Evolutionary conservation across 495 filamentous ascomycete species (phyloP), one percentile per base, ranked within the genome.

Genomic region (Hypoxylon lienhwacheense): DNA sequence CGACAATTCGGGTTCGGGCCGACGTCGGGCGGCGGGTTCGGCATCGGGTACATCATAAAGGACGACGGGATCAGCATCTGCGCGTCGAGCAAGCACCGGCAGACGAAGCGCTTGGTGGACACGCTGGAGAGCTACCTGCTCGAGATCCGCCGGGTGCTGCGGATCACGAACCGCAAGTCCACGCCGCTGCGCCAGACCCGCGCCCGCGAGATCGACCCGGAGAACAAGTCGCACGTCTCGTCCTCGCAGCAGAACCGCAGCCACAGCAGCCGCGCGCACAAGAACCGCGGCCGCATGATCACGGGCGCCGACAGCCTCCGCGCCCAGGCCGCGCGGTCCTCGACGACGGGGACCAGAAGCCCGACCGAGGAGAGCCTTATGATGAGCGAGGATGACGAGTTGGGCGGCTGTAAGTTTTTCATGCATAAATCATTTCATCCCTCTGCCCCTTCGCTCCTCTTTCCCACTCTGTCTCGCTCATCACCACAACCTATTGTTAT

Each of bases 11-110:
- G 93, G 7, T 98, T 98, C 70, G 93, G 93, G 0, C 93, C 93
- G 2, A 95, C 91, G 0, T 91, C 87, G 2, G 92, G 86, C 20
- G 95, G 97, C 45, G 93, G 93, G 0, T 97, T 97, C 68, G 93
- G 95, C 8, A 95, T 98, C 47, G 93, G 93, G 8, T 98, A 98
- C 71, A 97, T 98, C 62, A 97, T 98, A 81, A 98, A 98, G 70
- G 92, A 96, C 63, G 92, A 96, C 28, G 78, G 81, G 39, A 86
- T 98, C 61, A 89, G 84, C 24, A 95, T 98, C 67, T 97, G 93
- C 68, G 91, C 92, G 0, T 85, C 83, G 7, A 90, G 85, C 37
- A 96, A 96, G 66, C 93, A 98, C 65, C 75, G 93, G 7, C 93
- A 98, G 72, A 98, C 93, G 0, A 84, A 84, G 53, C 85, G 93